Conservation (phyloP, 345 rosid genomes). For the Brassica carinata region DNA sequence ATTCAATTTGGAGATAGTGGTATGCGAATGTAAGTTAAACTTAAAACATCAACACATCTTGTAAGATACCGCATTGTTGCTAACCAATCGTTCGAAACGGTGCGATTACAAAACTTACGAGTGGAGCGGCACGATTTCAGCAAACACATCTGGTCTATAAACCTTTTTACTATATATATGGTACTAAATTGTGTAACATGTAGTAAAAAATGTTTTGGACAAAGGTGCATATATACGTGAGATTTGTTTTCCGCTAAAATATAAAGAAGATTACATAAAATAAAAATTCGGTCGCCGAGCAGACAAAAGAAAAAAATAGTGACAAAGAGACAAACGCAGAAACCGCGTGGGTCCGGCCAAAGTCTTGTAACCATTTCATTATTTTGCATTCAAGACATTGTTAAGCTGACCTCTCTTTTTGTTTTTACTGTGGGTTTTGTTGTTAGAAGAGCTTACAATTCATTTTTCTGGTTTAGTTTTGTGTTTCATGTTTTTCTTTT, state of each 20-base stretch:
- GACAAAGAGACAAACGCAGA: slow-evolving; percentile 27
- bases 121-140: too few species aligned
- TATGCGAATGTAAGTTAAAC: too few species aligned
- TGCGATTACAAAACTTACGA: too few species aligned
- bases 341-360: slow-evolving; percentile 36
- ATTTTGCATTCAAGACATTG: slow-evolving; percentile 21
- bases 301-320: background rate
- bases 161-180: too few species aligned
- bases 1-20: too few species aligned
- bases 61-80: too few species aligned
- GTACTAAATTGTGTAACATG: background rate
- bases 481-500: background rate
- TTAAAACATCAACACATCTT: too few species aligned
- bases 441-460: background rate
- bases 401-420: background rate
- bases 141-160: too few species aligned
- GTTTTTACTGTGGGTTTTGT: background rate
- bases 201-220: background rate
- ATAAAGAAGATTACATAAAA: background rate
- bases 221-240: background rate
- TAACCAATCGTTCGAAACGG: too few species aligned
- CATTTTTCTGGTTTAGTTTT: background rate
- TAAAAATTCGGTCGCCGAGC: slow-evolving; percentile 21
- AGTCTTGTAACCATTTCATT: slow-evolving; percentile 3
- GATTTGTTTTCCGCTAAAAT: background rate